phyloP scores from a whole-genome alignment of 2,329 filamentous ascomycete genomes.

The Aureobasidium sp. region DNA sequence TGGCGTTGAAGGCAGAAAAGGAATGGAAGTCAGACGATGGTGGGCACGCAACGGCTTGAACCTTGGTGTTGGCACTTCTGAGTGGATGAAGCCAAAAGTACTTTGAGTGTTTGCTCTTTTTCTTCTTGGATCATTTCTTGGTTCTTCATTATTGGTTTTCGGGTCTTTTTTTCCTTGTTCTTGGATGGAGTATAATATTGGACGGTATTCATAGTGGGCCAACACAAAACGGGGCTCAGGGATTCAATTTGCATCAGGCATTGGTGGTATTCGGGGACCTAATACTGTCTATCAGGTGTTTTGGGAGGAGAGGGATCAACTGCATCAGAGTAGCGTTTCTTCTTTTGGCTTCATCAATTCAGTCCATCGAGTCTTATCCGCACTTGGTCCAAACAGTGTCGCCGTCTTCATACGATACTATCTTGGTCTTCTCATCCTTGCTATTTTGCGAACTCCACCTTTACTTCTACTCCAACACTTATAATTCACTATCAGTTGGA shows the following conservation, averaged over 20 bases:
- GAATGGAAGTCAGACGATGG: constrained; percentile 70
- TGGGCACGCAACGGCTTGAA: constrained; percentile 82
- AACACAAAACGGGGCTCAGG: not conserved
- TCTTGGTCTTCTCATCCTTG: no score
- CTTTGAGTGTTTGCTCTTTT: not conserved
- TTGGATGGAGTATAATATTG: not conserved
- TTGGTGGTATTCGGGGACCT: not conserved
- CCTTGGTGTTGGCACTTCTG: constrained; percentile 70
- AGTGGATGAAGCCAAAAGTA: constrained; percentile 80
- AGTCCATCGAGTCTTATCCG: no score
- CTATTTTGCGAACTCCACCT: no score
- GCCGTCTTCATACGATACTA: no score
- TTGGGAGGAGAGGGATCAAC: not conserved
- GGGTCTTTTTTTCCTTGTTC: not conserved
- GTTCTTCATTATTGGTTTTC: not conserved
- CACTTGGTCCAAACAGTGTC: no score
- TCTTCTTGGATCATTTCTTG: not conserved
- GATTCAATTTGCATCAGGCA: not conserved
- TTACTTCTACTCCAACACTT: no score
- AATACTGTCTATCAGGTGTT: not conserved
- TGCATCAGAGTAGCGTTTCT: not conserved
- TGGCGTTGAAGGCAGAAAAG: constrained; percentile 59
- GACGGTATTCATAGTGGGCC: not conserved
- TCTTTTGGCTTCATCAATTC: no score
- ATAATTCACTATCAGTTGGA: no score